These are phyloP conservation scores for Colletotrichum sojae DNA, from an alignment of 2,329 filamentous ascomycete species.

Conservation along the genomic window DNA sequence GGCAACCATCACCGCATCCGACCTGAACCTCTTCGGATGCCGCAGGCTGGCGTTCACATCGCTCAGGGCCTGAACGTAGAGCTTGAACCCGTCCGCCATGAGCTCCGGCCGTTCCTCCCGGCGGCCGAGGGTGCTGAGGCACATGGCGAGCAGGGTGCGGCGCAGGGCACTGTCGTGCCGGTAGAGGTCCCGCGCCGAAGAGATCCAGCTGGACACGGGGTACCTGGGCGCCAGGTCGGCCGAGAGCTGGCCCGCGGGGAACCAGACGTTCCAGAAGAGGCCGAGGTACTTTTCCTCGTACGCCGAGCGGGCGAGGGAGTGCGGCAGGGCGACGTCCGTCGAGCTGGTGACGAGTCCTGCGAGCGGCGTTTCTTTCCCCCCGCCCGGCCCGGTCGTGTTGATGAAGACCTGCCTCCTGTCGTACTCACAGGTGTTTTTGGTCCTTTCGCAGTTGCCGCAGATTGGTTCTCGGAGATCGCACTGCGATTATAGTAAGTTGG, in stretches of 20 bases:
- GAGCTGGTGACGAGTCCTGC: not conserved
- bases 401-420: slow-evolving; percentile 36
- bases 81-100: slow-evolving; percentile 38
- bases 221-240: slow-evolving; percentile 5
- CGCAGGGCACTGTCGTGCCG: slow-evolving; percentile 32
- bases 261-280: slow-evolving; percentile 34
- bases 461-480: slow-evolving; percentile 36
- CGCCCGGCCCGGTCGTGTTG: slow-evolving; percentile 10
- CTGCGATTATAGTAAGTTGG: slow-evolving; percentile 5
- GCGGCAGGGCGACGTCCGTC: slow-evolving; percentile 5
- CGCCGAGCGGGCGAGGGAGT: slow-evolving; percentile 34
- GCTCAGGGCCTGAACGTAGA: slow-evolving; percentile 41
- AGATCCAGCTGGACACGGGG: slow-evolving; percentile 40
- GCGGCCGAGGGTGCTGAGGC: slow-evolving; percentile 41
- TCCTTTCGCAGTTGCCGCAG: slow-evolving; percentile 38
- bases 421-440: slow-evolving; percentile 30
- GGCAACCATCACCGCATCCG: slow-evolving; percentile 26
- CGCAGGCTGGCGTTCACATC: slow-evolving; percentile 23
- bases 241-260: slow-evolving; percentile 24
- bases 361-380: not conserved
- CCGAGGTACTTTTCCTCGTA: slow-evolving; percentile 37
- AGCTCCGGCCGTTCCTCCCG: slow-evolving; percentile 37
- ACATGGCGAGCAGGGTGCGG: slow-evolving; percentile 42
- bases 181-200: slow-evolving; percentile 40
- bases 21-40: slow-evolving; percentile 9